These are phyloP conservation scores for Phyllostachys edulis DNA, from an alignment of 176 grass and related monocot genomes.

Conservation along the genomic window DNA sequence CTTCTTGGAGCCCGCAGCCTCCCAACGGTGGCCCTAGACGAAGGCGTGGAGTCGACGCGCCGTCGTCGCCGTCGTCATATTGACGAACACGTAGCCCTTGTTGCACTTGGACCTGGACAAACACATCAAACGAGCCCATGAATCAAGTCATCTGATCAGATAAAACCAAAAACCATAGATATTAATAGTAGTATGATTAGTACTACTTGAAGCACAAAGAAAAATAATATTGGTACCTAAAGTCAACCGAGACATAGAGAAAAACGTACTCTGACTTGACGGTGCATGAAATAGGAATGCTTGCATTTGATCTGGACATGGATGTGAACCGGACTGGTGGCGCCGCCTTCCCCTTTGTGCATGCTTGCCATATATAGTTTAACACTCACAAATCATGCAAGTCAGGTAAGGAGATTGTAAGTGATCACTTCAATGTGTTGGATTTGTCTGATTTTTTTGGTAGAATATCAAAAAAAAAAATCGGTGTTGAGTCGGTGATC, in stretches of 20 bases:
- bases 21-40: slow-evolving; percentile 42
- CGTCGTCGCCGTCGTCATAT: slow-evolving; percentile 49
- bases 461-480: no score
- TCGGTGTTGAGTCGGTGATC: no score
- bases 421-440: no score
- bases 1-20: slow-evolving; percentile 29
- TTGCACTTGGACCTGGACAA: slow-evolving; percentile 40
- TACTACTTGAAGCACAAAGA: neutral
- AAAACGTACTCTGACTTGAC: slow-evolving; percentile 56
- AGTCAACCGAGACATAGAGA: slow-evolving; percentile 67
- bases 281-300: no score
- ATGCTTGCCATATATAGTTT: no score
- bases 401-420: no score
- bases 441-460: no score
- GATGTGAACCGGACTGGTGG: no score
- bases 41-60: slow-evolving; percentile 30
- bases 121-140: neutral
- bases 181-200: neutral
- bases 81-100: slow-evolving; percentile 69
- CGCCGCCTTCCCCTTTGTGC: no score
- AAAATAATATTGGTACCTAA: slow-evolving; percentile 14
- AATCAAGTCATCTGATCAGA: neutral
- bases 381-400: no score
- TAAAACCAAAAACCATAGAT: neutral
- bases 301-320: no score